Conservation (phyloP, 2,329 filamentous ascomycete genomes). For the Pseudogymnoascus sp. region DNA sequence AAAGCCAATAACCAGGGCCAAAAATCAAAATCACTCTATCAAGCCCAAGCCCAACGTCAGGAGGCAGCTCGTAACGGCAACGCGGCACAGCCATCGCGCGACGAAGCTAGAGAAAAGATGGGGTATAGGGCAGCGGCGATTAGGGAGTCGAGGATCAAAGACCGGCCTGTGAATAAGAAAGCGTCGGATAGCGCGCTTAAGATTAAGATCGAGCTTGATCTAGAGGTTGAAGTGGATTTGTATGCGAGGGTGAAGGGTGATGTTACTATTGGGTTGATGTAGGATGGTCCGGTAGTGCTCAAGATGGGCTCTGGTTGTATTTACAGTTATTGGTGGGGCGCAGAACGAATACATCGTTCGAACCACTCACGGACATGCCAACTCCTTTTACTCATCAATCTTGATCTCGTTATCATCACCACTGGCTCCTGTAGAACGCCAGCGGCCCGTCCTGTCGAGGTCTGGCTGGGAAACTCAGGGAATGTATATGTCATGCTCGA, state of each 20-base stretch:
- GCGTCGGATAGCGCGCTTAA: constrained; percentile 14
- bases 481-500: neutral
- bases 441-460: neutral
- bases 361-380: neutral
- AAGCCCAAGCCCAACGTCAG: neutral
- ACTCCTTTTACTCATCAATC: neutral
- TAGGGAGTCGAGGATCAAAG: constrained; percentile 19
- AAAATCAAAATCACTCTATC: neutral
- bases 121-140: constrained; percentile 11
- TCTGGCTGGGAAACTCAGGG: neutral
- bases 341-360: neutral
- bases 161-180: constrained; percentile 11
- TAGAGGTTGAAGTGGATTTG: constrained; percentile 18
- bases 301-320: neutral
- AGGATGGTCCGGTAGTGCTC: neutral
- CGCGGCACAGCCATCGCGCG: neutral
- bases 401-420: neutral
- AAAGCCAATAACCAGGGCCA: neutral
- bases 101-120: neutral
- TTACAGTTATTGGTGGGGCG: neutral
- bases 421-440: neutral
- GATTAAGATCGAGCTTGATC: constrained; percentile 20
- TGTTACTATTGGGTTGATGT: constrained; percentile 28
- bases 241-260: constrained; percentile 30
- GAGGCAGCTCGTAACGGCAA: neutral